Conservation (phyloP, 2,329 filamentous ascomycete genomes). For the Xylaria hypoxylon region DNA sequence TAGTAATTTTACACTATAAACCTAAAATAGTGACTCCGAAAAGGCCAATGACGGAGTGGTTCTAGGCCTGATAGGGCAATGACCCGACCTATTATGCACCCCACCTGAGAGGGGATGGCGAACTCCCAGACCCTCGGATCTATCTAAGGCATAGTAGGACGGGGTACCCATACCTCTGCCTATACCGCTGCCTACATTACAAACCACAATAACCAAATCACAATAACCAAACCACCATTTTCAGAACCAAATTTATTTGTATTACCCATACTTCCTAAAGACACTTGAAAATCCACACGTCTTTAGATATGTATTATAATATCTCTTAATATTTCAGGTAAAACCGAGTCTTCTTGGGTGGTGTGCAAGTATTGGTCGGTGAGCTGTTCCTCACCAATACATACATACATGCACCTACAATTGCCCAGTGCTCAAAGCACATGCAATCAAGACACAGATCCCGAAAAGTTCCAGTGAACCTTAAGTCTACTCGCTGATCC, state of each 20-base stretch:
- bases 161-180: background rate
- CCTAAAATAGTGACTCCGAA: slow-evolving; percentile 30
- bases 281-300: background rate
- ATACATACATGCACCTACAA: no score
- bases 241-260: background rate
- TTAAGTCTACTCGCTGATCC: background rate
- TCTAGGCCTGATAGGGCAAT: slow-evolving; percentile 28
- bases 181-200: background rate
- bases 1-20: slow-evolving; percentile 11
- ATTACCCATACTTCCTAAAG: background rate
- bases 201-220: background rate
- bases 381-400: background rate
- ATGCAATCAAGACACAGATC: background rate
- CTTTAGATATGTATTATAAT: background rate
- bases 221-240: background rate
- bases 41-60: slow-evolving; percentile 4
- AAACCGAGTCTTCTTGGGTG: background rate
- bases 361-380: background rate
- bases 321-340: background rate
- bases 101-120: no score
- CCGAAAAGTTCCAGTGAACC: background rate
- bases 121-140: slow-evolving; percentile 2
- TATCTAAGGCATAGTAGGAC: background rate
- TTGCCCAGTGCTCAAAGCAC: slow-evolving; percentile 1
- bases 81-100: slow-evolving; percentile 25